Percentiles rank a stretch among this genome's conserved stretches.
phyloP scores from a whole-genome alignment of 371 early-diverging fungal species.

The Mortierella sp. region DNA sequence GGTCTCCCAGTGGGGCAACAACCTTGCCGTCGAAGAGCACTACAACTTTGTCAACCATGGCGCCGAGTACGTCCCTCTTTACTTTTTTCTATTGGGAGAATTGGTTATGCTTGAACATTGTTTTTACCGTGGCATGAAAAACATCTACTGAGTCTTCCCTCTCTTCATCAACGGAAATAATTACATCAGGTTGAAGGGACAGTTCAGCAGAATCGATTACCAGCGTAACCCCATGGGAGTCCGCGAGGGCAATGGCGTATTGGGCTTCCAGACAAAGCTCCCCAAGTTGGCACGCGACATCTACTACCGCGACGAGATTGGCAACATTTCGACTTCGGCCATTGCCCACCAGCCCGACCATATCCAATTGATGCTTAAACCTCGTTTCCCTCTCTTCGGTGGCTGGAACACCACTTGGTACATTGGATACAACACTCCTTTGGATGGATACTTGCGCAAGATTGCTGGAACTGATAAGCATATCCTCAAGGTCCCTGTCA shows the following conservation, averaged over 20 bases:
- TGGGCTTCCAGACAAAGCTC: constrained; percentile 74
- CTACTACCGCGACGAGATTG: constrained; percentile 94
- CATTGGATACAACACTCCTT: constrained; percentile 89
- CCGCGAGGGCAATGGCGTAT: constrained; percentile 70
- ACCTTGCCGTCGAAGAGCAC: constrained; percentile 89
- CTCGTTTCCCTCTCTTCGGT: constrained; percentile 95
- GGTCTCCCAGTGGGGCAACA: constrained; percentile 90
- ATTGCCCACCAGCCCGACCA: constrained; percentile 64
- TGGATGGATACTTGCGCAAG: constrained; percentile 69
- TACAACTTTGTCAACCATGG: constrained; percentile 86
- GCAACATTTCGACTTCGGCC: constrained; percentile 96
- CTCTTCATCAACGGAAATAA: neutral
- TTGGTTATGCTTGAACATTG: neutral
- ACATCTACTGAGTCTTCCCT: neutral
- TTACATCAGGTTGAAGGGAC: constrained; percentile 72
- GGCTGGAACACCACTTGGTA: constrained; percentile 97
- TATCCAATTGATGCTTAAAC: constrained; percentile 78
- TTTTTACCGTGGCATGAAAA: neutral
- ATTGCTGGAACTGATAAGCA: constrained; percentile 60
- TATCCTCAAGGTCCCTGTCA: constrained; percentile 78
- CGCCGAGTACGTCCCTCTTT: constrained; percentile 71
- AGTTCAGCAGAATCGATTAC: constrained; percentile 83
- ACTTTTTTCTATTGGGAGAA: neutral
- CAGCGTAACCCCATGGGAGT: constrained; percentile 63
- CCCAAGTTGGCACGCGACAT: constrained; percentile 73